Base-by-base conservation (phyloP, 2,329 filamentous ascomycete genomes). In the Fusarium chaquense region DNA sequence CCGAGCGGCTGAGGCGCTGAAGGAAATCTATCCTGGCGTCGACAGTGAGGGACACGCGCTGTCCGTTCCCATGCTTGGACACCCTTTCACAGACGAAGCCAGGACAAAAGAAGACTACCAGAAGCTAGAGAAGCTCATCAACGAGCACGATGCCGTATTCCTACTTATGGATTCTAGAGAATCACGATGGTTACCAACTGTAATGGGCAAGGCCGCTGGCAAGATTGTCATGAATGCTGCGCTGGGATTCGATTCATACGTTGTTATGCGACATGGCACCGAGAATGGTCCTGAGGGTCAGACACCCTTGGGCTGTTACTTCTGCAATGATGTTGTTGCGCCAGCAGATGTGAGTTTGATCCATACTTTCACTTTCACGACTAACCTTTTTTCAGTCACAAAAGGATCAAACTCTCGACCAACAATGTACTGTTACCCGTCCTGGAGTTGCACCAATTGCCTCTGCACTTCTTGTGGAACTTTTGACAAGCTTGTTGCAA, bases 181-280 rank as follows among this genome's bases (percentile, higher is more conserved):
- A 81, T 96, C 93, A 47, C 86, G 96, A 70, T 99, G 96, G 96
- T 84, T 99, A 41, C 96, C 96, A 2, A 98, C 95, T 0, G 89
- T 99, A 18, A 97, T 99, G 90, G 95, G 92, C 41, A 99, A 98
- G 80, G 91, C 94, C 5, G 88, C 90, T 3, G 92, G 91, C 35
- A 99, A 99, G 82, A 93, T 98, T 68, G 95, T 99, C 26, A 91
- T 99, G 87, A 99, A 98, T 78, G 94, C 95, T 10, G 96, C 96
- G 3, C 86, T 99, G 5, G 96, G 96, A 0, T 99, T 99, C 76
- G 96, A 99, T 80, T 96, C 94, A 0, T 99, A 93, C 75, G 94
- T 99, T 4, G 94, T 97, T 36, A 98, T 99, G 96, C 89, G 96
- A 59, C 96, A 99, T 79, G 96, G 96, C 2, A 85, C 93, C 8